phyloP scores from a whole-genome alignment of 2,329 filamentous ascomycete genomes.

The Diatrype stigma region DNA sequence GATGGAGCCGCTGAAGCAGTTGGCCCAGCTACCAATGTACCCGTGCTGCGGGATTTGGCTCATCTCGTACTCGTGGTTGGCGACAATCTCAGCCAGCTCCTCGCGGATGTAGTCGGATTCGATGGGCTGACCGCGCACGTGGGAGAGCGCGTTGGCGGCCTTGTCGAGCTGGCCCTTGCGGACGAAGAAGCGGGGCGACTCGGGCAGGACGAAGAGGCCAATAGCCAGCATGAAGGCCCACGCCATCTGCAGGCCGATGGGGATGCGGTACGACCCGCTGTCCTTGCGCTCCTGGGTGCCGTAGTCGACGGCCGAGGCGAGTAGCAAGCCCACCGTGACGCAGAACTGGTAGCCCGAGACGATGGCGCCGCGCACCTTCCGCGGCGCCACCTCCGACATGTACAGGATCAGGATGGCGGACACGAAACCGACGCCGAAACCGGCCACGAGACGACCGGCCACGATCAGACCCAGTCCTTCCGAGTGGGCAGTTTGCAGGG shows the following conservation, averaged over 20 bases:
- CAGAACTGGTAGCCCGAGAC: slow-evolving; percentile 84
- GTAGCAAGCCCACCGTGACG: slow-evolving; percentile 72
- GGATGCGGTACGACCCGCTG: slow-evolving; percentile 72
- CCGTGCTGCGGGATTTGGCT: slow-evolving; percentile 59
- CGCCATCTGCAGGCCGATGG: slow-evolving; percentile 73
- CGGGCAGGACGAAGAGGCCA: slow-evolving; percentile 74
- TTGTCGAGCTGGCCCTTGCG: slow-evolving; percentile 67
- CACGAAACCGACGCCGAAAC: slow-evolving; percentile 76
- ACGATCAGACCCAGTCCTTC: slow-evolving; percentile 60
- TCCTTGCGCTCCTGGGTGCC: slow-evolving; percentile 58
- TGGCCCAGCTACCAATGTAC: slow-evolving; percentile 66
- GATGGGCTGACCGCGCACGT: slow-evolving; percentile 68
- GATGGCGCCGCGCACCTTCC: slow-evolving; percentile 72
- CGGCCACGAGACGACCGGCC: slow-evolving; percentile 69
- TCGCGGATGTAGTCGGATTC: slow-evolving; percentile 72
- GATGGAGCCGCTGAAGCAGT: slow-evolving; percentile 63
- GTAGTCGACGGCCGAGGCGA: slow-evolving; percentile 73
- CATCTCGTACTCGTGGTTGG: slow-evolving; percentile 84
- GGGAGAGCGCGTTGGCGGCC: slow-evolving; percentile 59
- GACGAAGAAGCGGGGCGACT: slow-evolving; percentile 82
- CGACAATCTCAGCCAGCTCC: slow-evolving; percentile 80
- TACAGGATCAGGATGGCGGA: slow-evolving; percentile 79
- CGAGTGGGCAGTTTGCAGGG: slow-evolving; percentile 58
- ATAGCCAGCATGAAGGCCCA: slow-evolving; percentile 72
- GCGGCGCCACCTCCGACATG: slow-evolving; percentile 77